Percentiles rank a stretch among this genome's conserved stretches.
phyloP scores from a whole-genome alignment of 768 basidiomycete species.

The Russula brevipes region DNA sequence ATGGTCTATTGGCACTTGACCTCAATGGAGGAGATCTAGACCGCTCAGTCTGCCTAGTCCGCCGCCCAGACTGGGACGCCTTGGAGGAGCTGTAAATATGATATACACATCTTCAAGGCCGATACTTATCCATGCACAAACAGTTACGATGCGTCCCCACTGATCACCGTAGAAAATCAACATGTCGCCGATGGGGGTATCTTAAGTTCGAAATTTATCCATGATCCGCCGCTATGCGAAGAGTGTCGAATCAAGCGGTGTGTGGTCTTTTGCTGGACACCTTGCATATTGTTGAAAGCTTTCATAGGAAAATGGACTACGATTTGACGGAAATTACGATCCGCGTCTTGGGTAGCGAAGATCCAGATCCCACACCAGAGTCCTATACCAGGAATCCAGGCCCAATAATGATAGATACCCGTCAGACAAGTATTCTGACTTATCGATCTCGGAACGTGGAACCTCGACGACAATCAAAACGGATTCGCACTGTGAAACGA shows the following conservation, averaged over 20 bases:
- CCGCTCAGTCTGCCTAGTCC: conserved; percentile 50
- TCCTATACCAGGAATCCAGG: conserved; percentile 28
- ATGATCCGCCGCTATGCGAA: conserved; percentile 27
- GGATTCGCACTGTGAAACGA: conserved; percentile 53
- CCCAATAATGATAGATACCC: conserved; percentile 7
- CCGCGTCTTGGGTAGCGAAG: conserved; percentile 39
- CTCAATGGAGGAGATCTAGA: conserved; percentile 62
- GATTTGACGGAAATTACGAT: conserved; percentile 57
- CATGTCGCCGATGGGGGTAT: conserved; percentile 13
- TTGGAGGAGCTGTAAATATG: conserved; percentile 52
- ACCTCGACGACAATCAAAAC: conserved; percentile 56
- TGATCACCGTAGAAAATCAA: conserved; percentile 18
- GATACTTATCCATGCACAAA: background rate
- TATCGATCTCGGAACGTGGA: conserved; percentile 42
- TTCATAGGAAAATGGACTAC: conserved; percentile 50
- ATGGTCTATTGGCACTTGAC: conserved; percentile 59
- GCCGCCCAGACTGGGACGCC: conserved; percentile 58
- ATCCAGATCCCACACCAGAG: conserved; percentile 30
- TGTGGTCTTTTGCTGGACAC: conserved; percentile 11
- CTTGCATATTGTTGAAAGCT: background rate
- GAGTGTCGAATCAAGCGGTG: conserved; percentile 25
- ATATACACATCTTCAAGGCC: background rate
- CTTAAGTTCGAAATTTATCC: conserved; percentile 27
- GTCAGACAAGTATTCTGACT: conserved; percentile 29
- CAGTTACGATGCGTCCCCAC: conserved; percentile 23